These are phyloP conservation scores for Comarum palustre DNA, from an alignment of 306 rosid genomes.

Conservation along the genomic window DNA sequence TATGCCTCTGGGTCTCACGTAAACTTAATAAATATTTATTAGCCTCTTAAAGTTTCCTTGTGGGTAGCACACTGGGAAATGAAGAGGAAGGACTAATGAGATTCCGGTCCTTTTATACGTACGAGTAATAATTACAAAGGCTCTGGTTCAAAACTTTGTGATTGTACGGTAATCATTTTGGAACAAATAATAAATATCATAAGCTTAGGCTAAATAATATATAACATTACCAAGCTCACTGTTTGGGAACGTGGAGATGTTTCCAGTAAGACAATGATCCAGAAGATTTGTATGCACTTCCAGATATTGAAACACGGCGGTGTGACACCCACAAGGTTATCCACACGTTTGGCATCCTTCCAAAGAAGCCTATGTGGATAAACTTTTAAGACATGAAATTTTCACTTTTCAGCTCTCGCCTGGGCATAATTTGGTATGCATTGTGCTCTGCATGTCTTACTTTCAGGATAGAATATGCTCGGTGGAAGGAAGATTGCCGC, in stretches of 20 bases:
- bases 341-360: not conserved
- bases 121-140: not conserved
- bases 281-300: not conserved
- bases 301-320: not conserved
- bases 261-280: not conserved
- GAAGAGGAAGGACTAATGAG: not conserved
- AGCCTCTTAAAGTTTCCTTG: not conserved
- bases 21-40: not conserved
- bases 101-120: not conserved
- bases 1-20: conserved; percentile 5
- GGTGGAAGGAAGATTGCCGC: conserved; percentile 79
- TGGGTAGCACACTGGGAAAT: not conserved
- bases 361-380: not conserved
- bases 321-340: not conserved
- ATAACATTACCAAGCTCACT: not conserved
- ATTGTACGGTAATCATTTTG: not conserved
- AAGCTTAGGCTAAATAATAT: not conserved
- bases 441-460: conserved; percentile 6
- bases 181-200: not conserved
- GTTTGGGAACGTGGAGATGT: not conserved
- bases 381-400: not conserved
- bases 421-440: conserved; percentile 2
- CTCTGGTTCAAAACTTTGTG: not conserved
- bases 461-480: conserved; percentile 71
- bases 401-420: not conserved